Evolutionary conservation across 495 filamentous ascomycete genomes (phyloP), one percentile per base, ranked within the genome.

Genomic region (Aspergillus diversus): DNA sequence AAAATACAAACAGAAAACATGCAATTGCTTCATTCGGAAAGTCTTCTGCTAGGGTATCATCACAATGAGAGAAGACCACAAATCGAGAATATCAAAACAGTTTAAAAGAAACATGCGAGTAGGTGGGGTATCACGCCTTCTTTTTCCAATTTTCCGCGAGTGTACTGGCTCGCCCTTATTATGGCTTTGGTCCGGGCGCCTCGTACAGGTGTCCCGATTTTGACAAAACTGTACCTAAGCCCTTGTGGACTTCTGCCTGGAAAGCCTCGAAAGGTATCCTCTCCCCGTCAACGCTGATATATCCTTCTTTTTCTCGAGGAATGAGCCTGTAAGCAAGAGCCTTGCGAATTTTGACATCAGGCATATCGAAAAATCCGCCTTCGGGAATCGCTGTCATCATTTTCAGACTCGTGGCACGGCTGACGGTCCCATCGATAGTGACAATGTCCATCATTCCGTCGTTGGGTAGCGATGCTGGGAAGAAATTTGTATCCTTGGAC

Each of bases 281-380:
- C 74, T 99, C 95, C 32, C 95, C 95, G 66, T 99, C 95, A 67
- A 99, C 92, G 70, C 92, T 94, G 73, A 99, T 93, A 75, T 92
- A 95, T 5, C 95, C 92, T 52, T 78, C 81, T 63, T 78, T 86
- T 33, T 77, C 70, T 21, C 87, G 88, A 0, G 95, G 95, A 0
- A 89, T 85, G 63, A 99, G 86, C 37, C 95, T 84, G 71, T 92
- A 99, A 0, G 87, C 94, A 34, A 79, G 77, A 4, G 96, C 82
- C 71, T 99, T 99, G 58, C 87, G 83, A 68, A 97, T 92, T 12
- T 82, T 80, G 12, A 97, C 90, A 21, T 92, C 83, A 0, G 86
- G 84, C 69, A 87, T 85, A 65, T 93, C 89, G 65, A 96, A 97
- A 68, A 96, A 89, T 1, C 78, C 81, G 8, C 89, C 88, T 3